Base-by-base conservation (phyloP, 768 basidiomycete genomes). In the Russula dissimulans region DNA sequence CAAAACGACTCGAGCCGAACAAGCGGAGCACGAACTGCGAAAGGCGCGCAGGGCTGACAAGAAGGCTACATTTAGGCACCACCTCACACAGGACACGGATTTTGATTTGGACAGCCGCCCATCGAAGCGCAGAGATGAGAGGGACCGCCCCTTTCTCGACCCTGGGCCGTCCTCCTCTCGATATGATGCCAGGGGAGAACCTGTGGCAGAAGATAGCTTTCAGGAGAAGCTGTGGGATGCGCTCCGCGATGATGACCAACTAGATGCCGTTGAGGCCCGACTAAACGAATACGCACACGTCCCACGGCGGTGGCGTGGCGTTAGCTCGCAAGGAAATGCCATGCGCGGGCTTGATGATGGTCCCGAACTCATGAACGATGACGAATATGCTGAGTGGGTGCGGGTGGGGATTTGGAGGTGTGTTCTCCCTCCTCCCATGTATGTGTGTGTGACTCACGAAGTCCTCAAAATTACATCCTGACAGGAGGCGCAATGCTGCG, bases 371-470 rank as follows among this genome's bases (percentile, higher is more conserved):
- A 87, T 95, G 87, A 85, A 86, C 61, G 91, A 94, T 8, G 87
- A 94, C 65, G 86, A 91, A 61, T 95, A 95, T 65, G 82, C 87
- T 1, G 89, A 91, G 66, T 95, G 89, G 88, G 75, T 95, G 53
- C 76, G 93, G 63, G 72, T 79, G 29, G 91, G 90, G 49, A 95
- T 97, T 89, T 93, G 89, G 77, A 81, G 83, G 82, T 85, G 61
- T 43, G 82, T 72, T 22, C 5, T 26, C 34, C 22, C 22, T 26
- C 22, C 7, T 48, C 22, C 51, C 36, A 3, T 26, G 43, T 34
- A 12, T 11, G 5, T 6, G 54, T 3, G 44, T 3, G 34, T 15
- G 34, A 26, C 22, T 15, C 5, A n/a, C 18, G 10, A 46, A 6
- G 17, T 31, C 8, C 7, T 45, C 41, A 59, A 50, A 59, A 50